Conservation (phyloP, 73 alveolate species). For the Effrenium voratum region DNA sequence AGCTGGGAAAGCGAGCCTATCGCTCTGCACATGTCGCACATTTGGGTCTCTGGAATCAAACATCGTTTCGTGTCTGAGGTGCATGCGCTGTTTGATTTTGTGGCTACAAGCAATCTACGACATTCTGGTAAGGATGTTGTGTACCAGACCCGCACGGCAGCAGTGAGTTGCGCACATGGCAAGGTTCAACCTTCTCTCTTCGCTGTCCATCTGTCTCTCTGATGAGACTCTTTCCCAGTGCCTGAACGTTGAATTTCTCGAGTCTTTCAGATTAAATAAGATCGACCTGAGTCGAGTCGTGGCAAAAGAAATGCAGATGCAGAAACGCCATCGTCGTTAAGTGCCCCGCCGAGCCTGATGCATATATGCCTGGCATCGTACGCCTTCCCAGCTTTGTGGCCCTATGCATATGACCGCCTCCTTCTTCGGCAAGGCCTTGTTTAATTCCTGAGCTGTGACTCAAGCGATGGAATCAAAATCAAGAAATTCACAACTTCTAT, state of each 20-base stretch:
- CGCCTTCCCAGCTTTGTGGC: not conserved
- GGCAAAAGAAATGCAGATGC: not conserved
- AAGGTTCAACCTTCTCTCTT: too few species aligned
- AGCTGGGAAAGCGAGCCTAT: too few species aligned
- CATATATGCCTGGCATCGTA: constrained; percentile 49
- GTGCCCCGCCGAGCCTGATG: constrained; percentile 60
- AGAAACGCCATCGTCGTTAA: not conserved
- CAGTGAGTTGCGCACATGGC: too few species aligned
- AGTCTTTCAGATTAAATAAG: constrained; percentile 65
- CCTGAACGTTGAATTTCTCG: constrained; percentile 63
- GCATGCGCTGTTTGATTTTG: too few species aligned
- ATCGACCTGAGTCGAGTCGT: constrained; percentile 18
- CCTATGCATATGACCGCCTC: not conserved
- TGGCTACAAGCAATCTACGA: too few species aligned
- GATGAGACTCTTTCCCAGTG: too few species aligned
- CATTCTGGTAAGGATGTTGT: too few species aligned
- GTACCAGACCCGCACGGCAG: too few species aligned
- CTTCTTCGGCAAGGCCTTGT: constrained; percentile 42
- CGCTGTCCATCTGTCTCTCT: too few species aligned
- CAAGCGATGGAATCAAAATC: not conserved
- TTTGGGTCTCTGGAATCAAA: too few species aligned
- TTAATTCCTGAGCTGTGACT: constrained; percentile 21
- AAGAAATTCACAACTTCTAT: not conserved
- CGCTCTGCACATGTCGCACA: too few species aligned
- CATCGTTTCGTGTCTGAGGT: too few species aligned